These are phyloP conservation scores for Colletotrichum camelliae DNA, from an alignment of 2,329 filamentous ascomycete species.

Conservation along the genomic window DNA sequence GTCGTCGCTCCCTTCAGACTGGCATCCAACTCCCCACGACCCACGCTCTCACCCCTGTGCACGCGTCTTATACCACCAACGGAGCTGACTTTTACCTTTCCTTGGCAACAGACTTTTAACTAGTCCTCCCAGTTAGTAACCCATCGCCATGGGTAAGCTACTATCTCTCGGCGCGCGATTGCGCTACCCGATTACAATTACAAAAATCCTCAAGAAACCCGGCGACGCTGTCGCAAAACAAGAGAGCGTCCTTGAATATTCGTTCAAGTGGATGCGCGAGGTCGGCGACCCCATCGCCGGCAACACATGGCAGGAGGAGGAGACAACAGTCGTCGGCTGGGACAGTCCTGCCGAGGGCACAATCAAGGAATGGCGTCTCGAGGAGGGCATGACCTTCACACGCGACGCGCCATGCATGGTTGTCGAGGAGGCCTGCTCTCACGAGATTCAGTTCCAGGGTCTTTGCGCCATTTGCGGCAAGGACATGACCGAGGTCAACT, in stretches of 20 bases:
- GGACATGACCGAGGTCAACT: conserved; percentile 92
- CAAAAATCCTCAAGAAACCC: conserved; percentile 77
- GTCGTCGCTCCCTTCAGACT: background rate
- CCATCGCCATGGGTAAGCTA: conserved; percentile 46
- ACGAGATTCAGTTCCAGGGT: conserved; percentile 89
- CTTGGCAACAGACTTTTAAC: background rate
- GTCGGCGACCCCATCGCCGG: conserved; percentile 69
- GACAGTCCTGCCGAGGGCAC: conserved; percentile 84
- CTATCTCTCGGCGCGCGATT: conserved; percentile 67
- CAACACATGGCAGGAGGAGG: conserved; percentile 69
- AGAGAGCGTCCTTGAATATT: conserved; percentile 84
- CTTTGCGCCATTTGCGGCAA: conserved; percentile 92
- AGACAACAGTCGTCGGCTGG: conserved; percentile 77
- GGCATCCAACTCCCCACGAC: background rate
- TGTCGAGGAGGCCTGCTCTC: conserved; percentile 89
- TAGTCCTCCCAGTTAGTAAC: background rate
- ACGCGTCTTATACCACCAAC: background rate
- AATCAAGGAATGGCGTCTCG: conserved; percentile 78
- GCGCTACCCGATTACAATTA: conserved; percentile 93
- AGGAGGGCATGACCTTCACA: conserved; percentile 67
- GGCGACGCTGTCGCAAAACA: conserved; percentile 79
- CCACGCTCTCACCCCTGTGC: background rate
- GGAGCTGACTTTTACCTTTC: background rate
- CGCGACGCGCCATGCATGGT: conserved; percentile 68
- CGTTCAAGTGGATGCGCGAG: conserved; percentile 79